Evolutionary conservation across 176 grass and related monocot species (phyloP).

Genomic region (Oryza australiensis): DNA sequence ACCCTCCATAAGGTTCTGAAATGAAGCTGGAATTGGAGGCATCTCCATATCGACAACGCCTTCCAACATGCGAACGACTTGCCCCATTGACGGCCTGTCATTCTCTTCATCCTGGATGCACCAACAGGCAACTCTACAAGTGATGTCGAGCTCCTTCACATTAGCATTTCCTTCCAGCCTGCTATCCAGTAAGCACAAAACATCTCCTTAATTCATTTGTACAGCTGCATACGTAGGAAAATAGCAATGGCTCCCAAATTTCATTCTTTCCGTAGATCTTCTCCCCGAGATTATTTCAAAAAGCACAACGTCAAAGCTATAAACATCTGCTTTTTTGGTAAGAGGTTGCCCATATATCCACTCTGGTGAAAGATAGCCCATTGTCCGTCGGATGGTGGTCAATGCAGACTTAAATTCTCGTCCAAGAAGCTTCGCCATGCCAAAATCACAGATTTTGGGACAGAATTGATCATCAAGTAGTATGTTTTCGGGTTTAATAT

Average conservation of each 20-base stretch:
- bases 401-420: slow-evolving; percentile 47
- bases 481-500: slow-evolving; percentile 67
- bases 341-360: slow-evolving; percentile 47
- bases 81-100: slow-evolving; percentile 41
- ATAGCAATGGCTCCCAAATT: not conserved
- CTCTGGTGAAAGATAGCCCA: slow-evolving; percentile 55
- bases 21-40: slow-evolving; percentile 40
- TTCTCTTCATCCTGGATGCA: slow-evolving; percentile 56
- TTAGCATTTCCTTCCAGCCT: slow-evolving; percentile 34
- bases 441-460: slow-evolving; percentile 58
- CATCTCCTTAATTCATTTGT: slow-evolving; percentile 44
- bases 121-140: slow-evolving; percentile 52
- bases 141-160: slow-evolving; percentile 30
- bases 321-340: slow-evolving; percentile 56
- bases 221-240: slow-evolving; percentile 38
- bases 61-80: slow-evolving; percentile 51
- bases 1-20: slow-evolving; percentile 33
- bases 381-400: slow-evolving; percentile 50
- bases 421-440: slow-evolving; percentile 57
- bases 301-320: slow-evolving; percentile 59
- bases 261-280: slow-evolving; percentile 26
- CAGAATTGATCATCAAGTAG: slow-evolving; percentile 45
- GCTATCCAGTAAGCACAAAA: slow-evolving; percentile 41
- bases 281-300: slow-evolving; percentile 50
- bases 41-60: slow-evolving; percentile 20